phyloP scores from a whole-genome alignment of 768 basidiomycete genomes.

The Panellus pusillus region DNA sequence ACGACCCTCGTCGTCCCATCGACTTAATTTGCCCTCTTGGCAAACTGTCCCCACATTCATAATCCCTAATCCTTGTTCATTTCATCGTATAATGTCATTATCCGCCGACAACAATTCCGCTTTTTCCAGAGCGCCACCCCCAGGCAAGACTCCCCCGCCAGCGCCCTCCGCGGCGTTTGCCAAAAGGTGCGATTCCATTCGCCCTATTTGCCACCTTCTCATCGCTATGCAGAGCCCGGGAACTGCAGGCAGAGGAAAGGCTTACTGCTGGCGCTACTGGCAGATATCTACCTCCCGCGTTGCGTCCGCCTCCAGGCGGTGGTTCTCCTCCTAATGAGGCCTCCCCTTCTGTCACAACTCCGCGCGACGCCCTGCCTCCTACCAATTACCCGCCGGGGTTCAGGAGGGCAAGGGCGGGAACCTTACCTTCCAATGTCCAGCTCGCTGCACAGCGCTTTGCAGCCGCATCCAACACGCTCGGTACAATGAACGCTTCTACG shows the following conservation, averaged over 20 bases:
- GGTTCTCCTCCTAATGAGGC: slow-evolving; percentile 74
- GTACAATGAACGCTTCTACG: slow-evolving; percentile 43
- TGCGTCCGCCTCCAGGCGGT: slow-evolving; percentile 68
- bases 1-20: slow-evolving; percentile 30
- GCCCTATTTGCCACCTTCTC: slow-evolving; percentile 22
- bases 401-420: slow-evolving; percentile 94
- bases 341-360: slow-evolving; percentile 55
- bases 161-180: slow-evolving; percentile 89
- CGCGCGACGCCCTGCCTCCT: slow-evolving; percentile 64
- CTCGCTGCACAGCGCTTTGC: slow-evolving; percentile 83
- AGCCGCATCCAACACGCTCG: slow-evolving; percentile 59
- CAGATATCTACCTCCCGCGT: slow-evolving; percentile 81
- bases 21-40: slow-evolving; percentile 33
- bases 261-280: slow-evolving; percentile 38
- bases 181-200: slow-evolving; percentile 59
- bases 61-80: slow-evolving; percentile 82
- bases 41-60: slow-evolving; percentile 43
- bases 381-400: slow-evolving; percentile 85
- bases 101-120: slow-evolving; percentile 82
- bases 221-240: slow-evolving; percentile 63
- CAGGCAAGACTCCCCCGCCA: slow-evolving; percentile 88
- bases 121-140: slow-evolving; percentile 65
- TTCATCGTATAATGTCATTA: slow-evolving; percentile 86
- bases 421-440: slow-evolving; percentile 93
- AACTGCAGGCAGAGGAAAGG: slow-evolving; percentile 78